A percentile compares a stretch with the other conserved stretches of the same genome.
These are phyloP conservation scores for Dryas alaskensis DNA, from an alignment of 306 rosid species.

Conservation along the genomic window DNA sequence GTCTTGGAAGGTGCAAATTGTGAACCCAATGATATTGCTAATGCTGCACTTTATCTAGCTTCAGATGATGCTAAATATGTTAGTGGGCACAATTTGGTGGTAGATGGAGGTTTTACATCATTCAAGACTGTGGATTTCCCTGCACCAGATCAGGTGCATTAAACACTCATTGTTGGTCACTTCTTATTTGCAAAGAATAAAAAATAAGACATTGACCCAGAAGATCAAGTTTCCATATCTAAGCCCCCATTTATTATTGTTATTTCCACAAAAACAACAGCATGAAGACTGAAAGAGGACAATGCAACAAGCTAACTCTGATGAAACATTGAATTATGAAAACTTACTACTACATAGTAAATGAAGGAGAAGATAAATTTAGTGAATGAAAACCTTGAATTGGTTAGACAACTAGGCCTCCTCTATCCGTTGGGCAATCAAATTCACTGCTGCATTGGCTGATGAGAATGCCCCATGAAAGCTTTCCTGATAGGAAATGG, in stretches of 20 bases:
- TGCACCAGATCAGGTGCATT: constrained; percentile 45
- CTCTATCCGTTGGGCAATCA: constrained; percentile 66
- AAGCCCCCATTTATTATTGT: not conserved
- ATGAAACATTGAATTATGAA: not conserved
- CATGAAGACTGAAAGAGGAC: too few relatives aligned
- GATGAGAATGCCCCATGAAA: constrained; percentile 94
- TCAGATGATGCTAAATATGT: constrained; percentile 78
- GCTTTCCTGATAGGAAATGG: constrained; percentile 85
- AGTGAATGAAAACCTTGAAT: not conserved
- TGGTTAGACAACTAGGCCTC: constrained; percentile 18
- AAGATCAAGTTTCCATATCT: not conserved
- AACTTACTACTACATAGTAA: not conserved
- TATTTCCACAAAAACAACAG: not conserved
- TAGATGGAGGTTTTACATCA: constrained; percentile 87
- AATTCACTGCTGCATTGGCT: constrained; percentile 87
- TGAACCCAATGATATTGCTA: constrained; percentile 70
- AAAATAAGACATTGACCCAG: not conserved
- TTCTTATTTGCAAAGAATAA: not conserved
- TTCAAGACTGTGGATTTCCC: constrained; percentile 59
- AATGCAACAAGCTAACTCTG: too few relatives aligned
- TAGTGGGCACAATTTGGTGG: constrained; percentile 76
- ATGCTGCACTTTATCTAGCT: constrained; percentile 79
- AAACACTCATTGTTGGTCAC: constrained; percentile 18
- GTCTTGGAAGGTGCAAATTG: constrained; percentile 58
- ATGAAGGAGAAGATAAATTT: not conserved